Conservation (phyloP, 106 monocot genomes). For the Ottelia alismoides region DNA sequence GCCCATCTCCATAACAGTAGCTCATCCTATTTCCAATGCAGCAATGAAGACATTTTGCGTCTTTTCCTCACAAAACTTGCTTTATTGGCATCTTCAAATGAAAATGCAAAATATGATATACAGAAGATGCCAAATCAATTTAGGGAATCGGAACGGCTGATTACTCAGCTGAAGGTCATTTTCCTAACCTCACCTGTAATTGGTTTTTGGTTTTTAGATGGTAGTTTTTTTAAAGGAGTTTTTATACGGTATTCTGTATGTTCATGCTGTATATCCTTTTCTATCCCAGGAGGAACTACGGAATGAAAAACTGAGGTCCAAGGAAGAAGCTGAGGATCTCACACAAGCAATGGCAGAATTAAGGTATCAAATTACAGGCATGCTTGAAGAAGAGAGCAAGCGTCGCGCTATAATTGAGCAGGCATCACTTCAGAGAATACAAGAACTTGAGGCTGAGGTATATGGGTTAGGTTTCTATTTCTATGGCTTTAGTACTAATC, state of each 20-base stretch:
- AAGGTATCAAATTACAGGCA: constrained; percentile 72
- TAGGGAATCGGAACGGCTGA: constrained; percentile 41
- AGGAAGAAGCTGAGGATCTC: constrained; percentile 88
- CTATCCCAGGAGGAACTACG: constrained; percentile 61
- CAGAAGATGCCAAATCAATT: constrained; percentile 60
- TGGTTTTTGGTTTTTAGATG: neutral
- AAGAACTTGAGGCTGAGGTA: constrained; percentile 76
- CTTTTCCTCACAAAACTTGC: constrained; percentile 37
- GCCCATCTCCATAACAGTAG: too few relatives aligned
- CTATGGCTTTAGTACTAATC: too few relatives aligned
- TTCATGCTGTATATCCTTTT: neutral
- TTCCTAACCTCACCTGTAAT: too few relatives aligned
- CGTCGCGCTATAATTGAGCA: constrained; percentile 69
- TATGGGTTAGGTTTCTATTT: too few relatives aligned
- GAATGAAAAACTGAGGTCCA: constrained; percentile 65
- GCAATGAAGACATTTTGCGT: constrained; percentile 26
- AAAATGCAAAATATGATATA: constrained; percentile 29
- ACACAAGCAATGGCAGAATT: constrained; percentile 94
- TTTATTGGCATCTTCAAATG: constrained; percentile 19
- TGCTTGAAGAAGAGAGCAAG: constrained; percentile 88
- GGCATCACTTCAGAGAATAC: constrained; percentile 58
- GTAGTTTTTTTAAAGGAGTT: neutral
- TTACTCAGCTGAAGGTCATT: constrained; percentile 64
- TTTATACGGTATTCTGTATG: neutral
- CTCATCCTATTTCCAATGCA: too few relatives aligned